phyloP scores from a whole-genome alignment of 345 rosid species.

The Populus deltoides region DNA sequence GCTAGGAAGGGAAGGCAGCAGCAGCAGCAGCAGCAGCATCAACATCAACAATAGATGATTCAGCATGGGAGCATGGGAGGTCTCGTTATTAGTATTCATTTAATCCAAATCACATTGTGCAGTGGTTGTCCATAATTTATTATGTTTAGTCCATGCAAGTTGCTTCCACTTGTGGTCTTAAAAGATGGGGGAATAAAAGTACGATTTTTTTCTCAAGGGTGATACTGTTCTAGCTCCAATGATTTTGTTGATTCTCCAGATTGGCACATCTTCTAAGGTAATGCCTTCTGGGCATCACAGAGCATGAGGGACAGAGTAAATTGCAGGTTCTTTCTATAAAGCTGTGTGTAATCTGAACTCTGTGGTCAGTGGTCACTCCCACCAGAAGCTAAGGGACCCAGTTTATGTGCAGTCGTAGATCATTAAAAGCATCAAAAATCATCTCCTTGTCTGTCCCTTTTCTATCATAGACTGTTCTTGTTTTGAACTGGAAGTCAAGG shows the following conservation, averaged over 20 bases:
- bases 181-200: not conserved
- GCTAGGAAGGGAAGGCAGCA: constrained; percentile 43
- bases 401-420: not conserved
- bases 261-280: constrained; percentile 18
- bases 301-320: not conserved
- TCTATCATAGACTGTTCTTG: not conserved
- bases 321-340: not conserved
- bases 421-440: not conserved
- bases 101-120: not conserved
- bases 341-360: not conserved
- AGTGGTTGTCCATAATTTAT: constrained; percentile 14
- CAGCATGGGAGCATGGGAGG: not conserved
- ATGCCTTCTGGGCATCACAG: not conserved
- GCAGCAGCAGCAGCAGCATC: constrained; percentile 27
- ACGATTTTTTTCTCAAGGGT: not conserved
- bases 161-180: constrained; percentile 8
- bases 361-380: not conserved
- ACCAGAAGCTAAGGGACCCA: not conserved
- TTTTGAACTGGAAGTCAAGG: not conserved
- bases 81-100: not conserved
- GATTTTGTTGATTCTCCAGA: not conserved
- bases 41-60: constrained; percentile 28
- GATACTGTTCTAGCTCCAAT: not conserved
- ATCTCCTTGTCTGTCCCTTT: not conserved
- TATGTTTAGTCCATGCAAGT: not conserved